Evolutionary conservation across 1,284 basidiomycete genomes (phyloP), one percentile per base, ranked within the genome.

Genomic region (Ganoderma lucidum): DNA sequence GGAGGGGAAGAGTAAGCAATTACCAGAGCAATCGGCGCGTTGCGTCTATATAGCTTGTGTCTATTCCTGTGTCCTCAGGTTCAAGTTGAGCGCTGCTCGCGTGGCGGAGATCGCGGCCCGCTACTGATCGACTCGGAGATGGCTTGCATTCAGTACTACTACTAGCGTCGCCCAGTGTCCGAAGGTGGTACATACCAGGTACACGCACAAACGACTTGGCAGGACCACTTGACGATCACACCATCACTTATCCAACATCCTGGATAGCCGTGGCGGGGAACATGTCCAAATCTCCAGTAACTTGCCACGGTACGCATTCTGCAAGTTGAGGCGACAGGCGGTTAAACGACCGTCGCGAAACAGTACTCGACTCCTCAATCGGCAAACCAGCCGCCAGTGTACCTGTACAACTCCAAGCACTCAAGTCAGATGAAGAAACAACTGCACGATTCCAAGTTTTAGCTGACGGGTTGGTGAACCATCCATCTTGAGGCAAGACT

Each of bases 331-430:
- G 14, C 19, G 42, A 30, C 6, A 41, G 8, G 28, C 44, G 56
- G 17, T 61, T 8, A 35, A n/a, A 45, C 30, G 32, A 51, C 53
- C 48, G n/a, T n/a, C 12, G 8, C 10, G 39, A 41, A 41, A 41
- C 12, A 96, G 95, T 97, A 15, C 90, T 97, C 69, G 96, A 97
- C 78, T 90, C 93, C 2, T 93, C 94, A 1, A 83, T 87, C 5
- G 96, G 96, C 48, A 93, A 88, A 77, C 96, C 96, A 14, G 96
- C 93, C 0, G 78, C 85, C 61, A 90, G 89, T 6, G 87, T 96
- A 35, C 78, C 81, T 19, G 88, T 96, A 64, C 80, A 79, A 41
- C 84, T 96, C 2, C 89, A 92, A 72, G 76, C 84, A 35, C 82
- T 85, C 62, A 68, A 75, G 65, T 66, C 73, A 0, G 65, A 77